Conservation (phyloP, 2,329 filamentous ascomycete species). For the Incumbomyces delicatus region DNA sequence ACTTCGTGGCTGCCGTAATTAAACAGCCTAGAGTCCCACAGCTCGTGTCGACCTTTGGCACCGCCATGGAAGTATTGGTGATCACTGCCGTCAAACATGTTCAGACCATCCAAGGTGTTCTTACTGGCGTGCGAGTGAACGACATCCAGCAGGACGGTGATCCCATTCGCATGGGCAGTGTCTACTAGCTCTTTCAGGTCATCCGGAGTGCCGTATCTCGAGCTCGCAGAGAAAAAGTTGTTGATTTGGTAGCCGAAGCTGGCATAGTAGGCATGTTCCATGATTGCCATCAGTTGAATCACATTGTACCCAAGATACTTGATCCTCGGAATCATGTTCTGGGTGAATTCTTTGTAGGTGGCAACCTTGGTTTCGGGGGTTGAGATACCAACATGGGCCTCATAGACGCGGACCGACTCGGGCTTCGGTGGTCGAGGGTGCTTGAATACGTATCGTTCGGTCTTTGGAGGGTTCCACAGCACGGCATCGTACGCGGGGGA, state of each 20-base stretch:
- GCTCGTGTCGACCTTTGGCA: conserved; percentile 71
- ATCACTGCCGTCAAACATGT: conserved; percentile 91
- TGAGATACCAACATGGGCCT: conserved; percentile 97
- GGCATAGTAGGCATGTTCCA: conserved; percentile 99
- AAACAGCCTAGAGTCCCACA: conserved; percentile 95
- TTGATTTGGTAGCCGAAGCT: conserved; percentile 99
- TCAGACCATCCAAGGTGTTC: conserved; percentile 89
- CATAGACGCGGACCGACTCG: conserved; percentile 79
- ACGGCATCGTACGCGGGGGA: conserved; percentile 89
- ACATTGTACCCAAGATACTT: conserved; percentile 87
- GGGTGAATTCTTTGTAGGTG: conserved; percentile 95
- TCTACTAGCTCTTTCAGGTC: conserved; percentile 95
- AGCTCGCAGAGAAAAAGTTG: conserved; percentile 96
- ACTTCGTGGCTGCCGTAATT: conserved; percentile 96
- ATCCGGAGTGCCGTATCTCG: conserved; percentile 84
- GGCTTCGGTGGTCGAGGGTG: conserved; percentile 75
- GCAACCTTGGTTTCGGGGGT: conserved; percentile 80
- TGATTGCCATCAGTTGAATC: conserved; percentile 96
- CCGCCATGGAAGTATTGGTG: conserved; percentile 94
- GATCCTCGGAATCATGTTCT: conserved; percentile 84
- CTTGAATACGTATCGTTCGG: conserved; percentile 74
- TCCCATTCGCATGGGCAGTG: conserved; percentile 80
- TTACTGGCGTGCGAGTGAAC: conserved; percentile 98
- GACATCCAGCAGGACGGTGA: conserved; percentile 85
- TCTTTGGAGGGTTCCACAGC: conserved; percentile 86